Evolutionary conservation across 2,329 filamentous ascomycete genomes (phyloP), one percentile per base, ranked within the genome.

Genomic region (Penicillium sp.): DNA sequence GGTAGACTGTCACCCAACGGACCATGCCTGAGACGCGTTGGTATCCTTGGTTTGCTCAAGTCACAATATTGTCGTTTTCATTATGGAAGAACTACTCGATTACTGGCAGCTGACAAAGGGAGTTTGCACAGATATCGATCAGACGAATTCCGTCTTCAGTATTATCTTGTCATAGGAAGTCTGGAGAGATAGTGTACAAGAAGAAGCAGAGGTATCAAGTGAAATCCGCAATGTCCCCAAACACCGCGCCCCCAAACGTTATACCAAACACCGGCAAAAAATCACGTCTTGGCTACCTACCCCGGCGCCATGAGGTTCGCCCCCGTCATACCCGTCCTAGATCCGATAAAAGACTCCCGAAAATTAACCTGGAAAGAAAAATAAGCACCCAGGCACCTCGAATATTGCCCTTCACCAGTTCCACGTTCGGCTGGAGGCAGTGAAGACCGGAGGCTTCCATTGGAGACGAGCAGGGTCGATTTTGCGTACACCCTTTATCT

Each of bases 401-500:
- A 15, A n/a, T 5, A 9, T 25, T 14, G 23, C 25, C 14, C n/a
- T 36, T 60, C 59, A 96, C 91, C 91, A 97, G 46, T 90, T 94
- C 93, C 93, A 97, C 9, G 91, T 97, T 55, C 91, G 78, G 53
- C 81, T 87, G 10, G 86, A 87, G 1, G 91, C 90, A 17, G 85
- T 90, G 60, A 97, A 97, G 0, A 96, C 86, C 0, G 93, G 93
- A 8, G 93, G 91, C 67, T 94, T 97, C 93, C 93, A 98, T 58
- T 89, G 84, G 41, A 98, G 81, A 56, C 79, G 78, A 14, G 80
- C 77, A 0, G 90, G 76, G 46, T 94, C 86, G 50, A 98, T 90
- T 30, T 78, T 69, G 33, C 65, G 77, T 64, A 83, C 84, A 43
- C 83, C 80, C 68, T 94, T 96, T 37, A 79, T 62, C 68, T 85